Evolutionary conservation across 345 rosid species (phyloP), one percentile per base, ranked within the genome.

Genomic region (Draba incana): DNA sequence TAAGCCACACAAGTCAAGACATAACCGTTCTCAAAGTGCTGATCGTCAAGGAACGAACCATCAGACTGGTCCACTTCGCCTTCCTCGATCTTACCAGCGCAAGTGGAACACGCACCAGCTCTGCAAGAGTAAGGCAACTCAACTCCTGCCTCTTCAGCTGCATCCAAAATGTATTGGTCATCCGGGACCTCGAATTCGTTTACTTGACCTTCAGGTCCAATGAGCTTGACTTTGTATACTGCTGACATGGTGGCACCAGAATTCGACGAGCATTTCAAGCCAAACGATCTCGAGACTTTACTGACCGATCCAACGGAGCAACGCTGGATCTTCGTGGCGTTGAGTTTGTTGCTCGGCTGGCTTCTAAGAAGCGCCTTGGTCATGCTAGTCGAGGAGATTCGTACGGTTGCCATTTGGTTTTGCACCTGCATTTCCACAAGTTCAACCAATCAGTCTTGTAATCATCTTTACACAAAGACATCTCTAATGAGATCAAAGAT

Each of bases 41-140:
- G 30, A 0, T 90, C 96, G 0, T 92, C 98, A 0, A 92, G 84
- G 76, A 83, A 90, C 23, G 93, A 85, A 51, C 92, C 93, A n/a
- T 92, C 98, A 0, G 90, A 80, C 68, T 90, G 98, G 41, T 86
- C 88, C 24, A 90, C 98, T 1, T 83, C 5, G 0, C 97, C 97
- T 0, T 81, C 49, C 66, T 23, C 85, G 27, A 90, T 31, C 81
- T 83, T 81, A 65, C 96, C 97, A 0, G 92, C 90, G 31, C 98
- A 92, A 31, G 85, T 92, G 0, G 88, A 88, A 83, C 98, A 90
- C 2, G 97, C 95, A 13, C 97, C 97, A 0, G 98, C 97, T 80
- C 92, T 78, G 84, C 98, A 90, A 12, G 94, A 92, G 72, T 84
- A 88, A 5, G 97, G 98, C 79, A 90, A 77, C 12, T 92, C 98